Conservation (phyloP, 164 flowering plant genomes). For the Tetrastigma voinierianum region DNA sequence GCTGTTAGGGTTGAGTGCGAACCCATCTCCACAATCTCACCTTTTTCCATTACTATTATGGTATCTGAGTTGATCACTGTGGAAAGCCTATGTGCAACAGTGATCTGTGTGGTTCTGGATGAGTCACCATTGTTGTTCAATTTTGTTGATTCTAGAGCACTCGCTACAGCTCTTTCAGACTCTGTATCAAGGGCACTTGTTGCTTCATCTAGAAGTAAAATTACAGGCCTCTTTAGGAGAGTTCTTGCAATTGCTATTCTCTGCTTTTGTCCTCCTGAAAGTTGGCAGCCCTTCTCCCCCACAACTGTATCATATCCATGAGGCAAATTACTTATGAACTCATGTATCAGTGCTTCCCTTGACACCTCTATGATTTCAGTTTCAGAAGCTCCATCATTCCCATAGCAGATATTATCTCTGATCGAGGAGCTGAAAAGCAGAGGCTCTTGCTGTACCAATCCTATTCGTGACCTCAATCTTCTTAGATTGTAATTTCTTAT, state of each 20-base stretch:
- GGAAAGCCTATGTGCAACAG: slow-evolving; percentile 71
- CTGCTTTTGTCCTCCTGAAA: slow-evolving; percentile 80
- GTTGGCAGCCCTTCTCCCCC: slow-evolving; percentile 73
- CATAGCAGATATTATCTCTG: slow-evolving; percentile 64
- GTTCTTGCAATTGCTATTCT: slow-evolving; percentile 75
- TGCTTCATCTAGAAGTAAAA: slow-evolving; percentile 71
- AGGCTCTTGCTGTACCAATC: slow-evolving; percentile 79
- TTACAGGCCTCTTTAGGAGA: slow-evolving; percentile 56
- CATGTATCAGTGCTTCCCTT: slow-evolving; percentile 52
- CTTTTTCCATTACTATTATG: slow-evolving; percentile 69
- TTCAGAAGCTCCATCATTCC: slow-evolving; percentile 53
- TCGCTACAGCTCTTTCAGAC: slow-evolving; percentile 49
- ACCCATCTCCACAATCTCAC: slow-evolving; percentile 63
- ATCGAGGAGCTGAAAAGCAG: slow-evolving; percentile 70
- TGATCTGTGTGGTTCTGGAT: slow-evolving; percentile 45
- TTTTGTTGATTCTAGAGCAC: slow-evolving; percentile 41
- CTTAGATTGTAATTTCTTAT: slow-evolving; percentile 49
- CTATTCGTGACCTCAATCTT: slow-evolving; percentile 59
- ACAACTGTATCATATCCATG: slow-evolving; percentile 62
- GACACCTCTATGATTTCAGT: slow-evolving; percentile 54
- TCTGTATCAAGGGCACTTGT: slow-evolving; percentile 79
- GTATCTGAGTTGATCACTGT: slow-evolving; percentile 55
- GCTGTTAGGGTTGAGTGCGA: slow-evolving; percentile 41
- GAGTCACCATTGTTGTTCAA: slow-evolving; percentile 12
- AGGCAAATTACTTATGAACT: slow-evolving; percentile 57